phyloP scores from a whole-genome alignment of 345 rosid species.

The Dipteronia dyeriana region DNA sequence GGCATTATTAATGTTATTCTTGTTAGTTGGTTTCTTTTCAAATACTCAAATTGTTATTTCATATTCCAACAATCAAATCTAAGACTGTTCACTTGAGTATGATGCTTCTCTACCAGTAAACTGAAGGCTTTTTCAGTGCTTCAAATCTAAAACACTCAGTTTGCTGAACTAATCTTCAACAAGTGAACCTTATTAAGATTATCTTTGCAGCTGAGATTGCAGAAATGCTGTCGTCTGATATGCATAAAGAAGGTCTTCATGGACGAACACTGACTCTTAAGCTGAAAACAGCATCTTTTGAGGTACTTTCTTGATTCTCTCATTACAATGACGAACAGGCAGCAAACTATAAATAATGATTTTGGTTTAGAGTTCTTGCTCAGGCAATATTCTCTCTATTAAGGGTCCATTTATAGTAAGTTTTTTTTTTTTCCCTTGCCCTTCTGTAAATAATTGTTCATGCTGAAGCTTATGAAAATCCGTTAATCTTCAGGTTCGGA shows the following conservation, averaged over 20 bases:
- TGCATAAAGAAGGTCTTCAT: slow-evolving; percentile 76
- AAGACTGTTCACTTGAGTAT: background rate
- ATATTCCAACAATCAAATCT: background rate
- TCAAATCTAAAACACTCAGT: background rate
- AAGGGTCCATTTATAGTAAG: background rate
- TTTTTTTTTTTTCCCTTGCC: slow-evolving; percentile 8
- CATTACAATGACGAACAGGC: background rate
- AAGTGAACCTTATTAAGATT: slow-evolving; percentile 16
- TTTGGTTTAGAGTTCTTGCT: slow-evolving; percentile 5
- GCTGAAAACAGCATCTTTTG: slow-evolving; percentile 90
- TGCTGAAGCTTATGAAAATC: slow-evolving; percentile 16
- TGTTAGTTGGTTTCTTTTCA: background rate
- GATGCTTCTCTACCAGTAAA: background rate
- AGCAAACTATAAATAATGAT: background rate
- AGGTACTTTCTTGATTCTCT: slow-evolving; percentile 48
- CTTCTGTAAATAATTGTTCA: background rate
- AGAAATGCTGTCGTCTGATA: slow-evolving; percentile 72
- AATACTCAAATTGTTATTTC: background rate
- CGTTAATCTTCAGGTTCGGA: slow-evolving; percentile 58
- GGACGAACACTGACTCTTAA: slow-evolving; percentile 89
- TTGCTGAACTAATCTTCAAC: background rate
- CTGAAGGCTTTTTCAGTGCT: background rate
- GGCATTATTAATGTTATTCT: background rate
- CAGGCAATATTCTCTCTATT: background rate
- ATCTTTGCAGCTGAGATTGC: slow-evolving; percentile 74